A percentile compares a stretch with the other conserved stretches of the same genome.
Conservation (phyloP, 495 filamentous ascomycete species). For the Penicillium mononematosum region DNA sequence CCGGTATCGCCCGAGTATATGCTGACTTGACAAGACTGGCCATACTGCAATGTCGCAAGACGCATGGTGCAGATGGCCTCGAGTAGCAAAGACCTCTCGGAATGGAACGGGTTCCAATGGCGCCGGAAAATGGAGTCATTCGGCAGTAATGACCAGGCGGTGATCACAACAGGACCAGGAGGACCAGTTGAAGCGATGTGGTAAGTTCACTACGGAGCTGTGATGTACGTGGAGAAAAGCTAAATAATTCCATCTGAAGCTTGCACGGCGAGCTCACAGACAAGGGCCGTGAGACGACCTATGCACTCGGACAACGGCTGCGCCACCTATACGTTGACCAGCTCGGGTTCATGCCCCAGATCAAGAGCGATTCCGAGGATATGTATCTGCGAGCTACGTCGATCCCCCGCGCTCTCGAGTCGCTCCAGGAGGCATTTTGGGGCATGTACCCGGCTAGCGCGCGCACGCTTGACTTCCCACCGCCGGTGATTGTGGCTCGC, state of each 20-base stretch:
- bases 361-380: constrained; percentile 61
- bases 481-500: constrained; percentile 72
- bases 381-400: constrained; percentile 86
- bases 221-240: background rate
- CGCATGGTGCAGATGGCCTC: constrained; percentile 71
- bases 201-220: constrained; percentile 28
- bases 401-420: constrained; percentile 81
- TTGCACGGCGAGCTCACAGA: constrained; percentile 88
- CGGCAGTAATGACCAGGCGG: constrained; percentile 65
- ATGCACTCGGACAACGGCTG: constrained; percentile 72
- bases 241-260: constrained; percentile 30
- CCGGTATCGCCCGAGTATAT: constrained; percentile 3
- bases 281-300: constrained; percentile 78
- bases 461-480: constrained; percentile 60
- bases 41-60: constrained; percentile 79
- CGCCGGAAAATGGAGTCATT: constrained; percentile 78
- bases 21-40: constrained; percentile 63
- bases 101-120: constrained; percentile 73
- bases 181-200: constrained; percentile 77
- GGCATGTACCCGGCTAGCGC: constrained; percentile 82
- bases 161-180: constrained; percentile 62
- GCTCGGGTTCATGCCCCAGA: constrained; percentile 74
- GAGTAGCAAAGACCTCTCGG: constrained; percentile 51
- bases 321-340: constrained; percentile 86
- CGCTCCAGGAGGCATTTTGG: constrained; percentile 82